Percentiles rank a stretch among this genome's conserved stretches.
phyloP scores from a whole-genome alignment of 2,329 filamentous ascomycete genomes.

The Exophiala sp. region DNA sequence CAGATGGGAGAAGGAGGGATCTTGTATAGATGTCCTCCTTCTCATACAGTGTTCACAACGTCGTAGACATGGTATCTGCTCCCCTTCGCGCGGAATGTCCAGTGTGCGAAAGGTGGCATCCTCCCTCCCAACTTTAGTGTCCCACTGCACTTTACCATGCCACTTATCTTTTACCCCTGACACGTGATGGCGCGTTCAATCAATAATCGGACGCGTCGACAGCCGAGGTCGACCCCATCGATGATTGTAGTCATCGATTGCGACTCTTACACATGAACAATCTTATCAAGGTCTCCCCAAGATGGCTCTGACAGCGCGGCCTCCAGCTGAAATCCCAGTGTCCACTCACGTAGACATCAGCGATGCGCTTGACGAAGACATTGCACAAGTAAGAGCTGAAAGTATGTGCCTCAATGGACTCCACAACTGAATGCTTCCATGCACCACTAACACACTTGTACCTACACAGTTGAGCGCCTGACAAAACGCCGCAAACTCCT shows the following conservation, averaged over 20 bases:
- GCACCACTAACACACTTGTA: slow-evolving; percentile 20
- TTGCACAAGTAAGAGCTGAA: slow-evolving; percentile 39
- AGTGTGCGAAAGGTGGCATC: background rate
- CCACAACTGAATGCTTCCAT: background rate
- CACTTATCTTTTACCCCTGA: background rate
- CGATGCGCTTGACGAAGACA: slow-evolving; percentile 38
- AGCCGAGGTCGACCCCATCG: background rate
- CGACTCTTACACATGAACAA: background rate
- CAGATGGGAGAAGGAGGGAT: slow-evolving; percentile 4
- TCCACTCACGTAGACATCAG: background rate
- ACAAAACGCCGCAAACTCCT: slow-evolving; percentile 39
- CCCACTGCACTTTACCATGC: background rate
- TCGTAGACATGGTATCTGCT: slow-evolving; percentile 1
- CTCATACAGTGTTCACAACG: slow-evolving; percentile 3
- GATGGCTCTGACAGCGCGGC: slow-evolving; percentile 18
- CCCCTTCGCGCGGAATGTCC: background rate
- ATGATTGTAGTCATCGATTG: background rate
- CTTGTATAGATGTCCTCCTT: slow-evolving; percentile 6
- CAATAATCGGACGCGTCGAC: slow-evolving; percentile 8
- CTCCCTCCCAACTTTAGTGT: background rate
- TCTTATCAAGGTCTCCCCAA: background rate
- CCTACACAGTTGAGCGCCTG: slow-evolving; percentile 36
- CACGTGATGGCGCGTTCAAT: slow-evolving; percentile 2
- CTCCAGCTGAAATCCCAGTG: background rate
- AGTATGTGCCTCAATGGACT: slow-evolving; percentile 32